Evolutionary conservation across 1,284 basidiomycete genomes (phyloP).

Genomic region (Melampsora americana): DNA sequence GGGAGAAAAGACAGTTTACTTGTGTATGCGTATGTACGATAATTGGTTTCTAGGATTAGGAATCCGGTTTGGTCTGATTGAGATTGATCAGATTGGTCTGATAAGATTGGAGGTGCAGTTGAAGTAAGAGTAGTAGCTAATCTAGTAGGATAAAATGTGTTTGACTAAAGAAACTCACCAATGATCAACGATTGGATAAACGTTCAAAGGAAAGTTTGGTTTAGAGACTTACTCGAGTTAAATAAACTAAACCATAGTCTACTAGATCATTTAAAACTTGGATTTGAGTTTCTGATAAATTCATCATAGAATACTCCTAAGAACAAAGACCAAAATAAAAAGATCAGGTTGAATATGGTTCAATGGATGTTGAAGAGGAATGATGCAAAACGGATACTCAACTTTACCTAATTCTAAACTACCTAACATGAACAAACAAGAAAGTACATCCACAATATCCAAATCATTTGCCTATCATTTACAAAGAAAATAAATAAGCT

Average conservation of each 20-base stretch:
- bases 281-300: constrained; percentile 72
- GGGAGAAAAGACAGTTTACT: constrained; percentile 58
- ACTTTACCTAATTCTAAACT: constrained; percentile 86
- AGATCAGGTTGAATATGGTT: background rate
- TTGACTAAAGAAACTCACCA: constrained; percentile 55
- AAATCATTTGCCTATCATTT: constrained; percentile 69
- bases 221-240: constrained; percentile 15
- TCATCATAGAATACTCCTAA: constrained; percentile 88
- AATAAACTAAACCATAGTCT: constrained; percentile 89
- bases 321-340: constrained; percentile 34
- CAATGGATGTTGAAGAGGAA: background rate
- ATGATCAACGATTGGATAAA: no score
- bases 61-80: constrained; percentile 70
- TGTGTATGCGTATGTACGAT: constrained; percentile 96
- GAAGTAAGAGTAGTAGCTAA: constrained; percentile 85
- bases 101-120: constrained; percentile 64
- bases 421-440: constrained; percentile 91
- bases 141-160: constrained; percentile 90
- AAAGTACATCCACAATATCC: constrained; percentile 88
- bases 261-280: constrained; percentile 87
- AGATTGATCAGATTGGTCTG: constrained; percentile 66
- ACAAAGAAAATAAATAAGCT: constrained; percentile 5
- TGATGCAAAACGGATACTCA: constrained; percentile 49
- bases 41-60: constrained; percentile 96
- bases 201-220: no score